phyloP scores from a whole-genome alignment of 2,329 filamentous ascomycete genomes.

The Coleophoma cylindrospora region DNA sequence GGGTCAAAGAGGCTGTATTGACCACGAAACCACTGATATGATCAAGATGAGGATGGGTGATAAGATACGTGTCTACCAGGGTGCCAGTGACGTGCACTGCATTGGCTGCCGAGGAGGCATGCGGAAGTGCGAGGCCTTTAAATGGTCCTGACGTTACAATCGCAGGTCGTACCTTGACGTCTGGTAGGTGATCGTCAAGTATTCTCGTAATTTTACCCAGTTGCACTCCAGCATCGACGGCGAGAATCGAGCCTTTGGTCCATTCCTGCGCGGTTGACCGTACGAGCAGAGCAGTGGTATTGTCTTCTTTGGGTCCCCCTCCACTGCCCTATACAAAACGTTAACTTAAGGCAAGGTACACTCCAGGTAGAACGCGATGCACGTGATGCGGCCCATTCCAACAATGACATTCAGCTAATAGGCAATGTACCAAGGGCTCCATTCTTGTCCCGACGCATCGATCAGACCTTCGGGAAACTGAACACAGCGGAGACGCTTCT shows the following conservation, averaged over 20 bases:
- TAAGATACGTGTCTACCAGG: constrained; percentile 81
- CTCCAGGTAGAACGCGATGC: neutral
- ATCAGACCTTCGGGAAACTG: too few relatives aligned
- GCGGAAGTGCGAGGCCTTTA: constrained; percentile 67
- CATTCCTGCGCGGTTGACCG: constrained; percentile 75
- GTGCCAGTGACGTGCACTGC: constrained; percentile 73
- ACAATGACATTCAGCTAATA: neutral
- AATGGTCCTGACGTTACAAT: constrained; percentile 65
- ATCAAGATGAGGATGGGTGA: constrained; percentile 96
- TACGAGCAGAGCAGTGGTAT: constrained; percentile 84
- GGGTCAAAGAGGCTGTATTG: constrained; percentile 82
- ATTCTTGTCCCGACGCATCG: too few relatives aligned
- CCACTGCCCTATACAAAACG: constrained; percentile 64
- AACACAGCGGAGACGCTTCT: constrained; percentile 28
- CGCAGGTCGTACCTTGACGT: constrained; percentile 34
- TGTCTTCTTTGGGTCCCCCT: constrained; percentile 85
- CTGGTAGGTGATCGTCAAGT: constrained; percentile 34
- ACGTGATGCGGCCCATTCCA: neutral
- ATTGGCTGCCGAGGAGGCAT: constrained; percentile 66
- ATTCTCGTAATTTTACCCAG: constrained; percentile 80
- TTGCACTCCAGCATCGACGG: constrained; percentile 92
- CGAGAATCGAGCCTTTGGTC: constrained; percentile 76
- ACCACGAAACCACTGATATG: constrained; percentile 89
- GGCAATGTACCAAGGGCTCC: too few relatives aligned
- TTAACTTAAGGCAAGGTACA: constrained; percentile 6